A percentile compares a stretch with the other conserved stretches of the same genome.
phyloP scores from a whole-genome alignment of 2,329 filamentous ascomycete genomes.

The Calonectria hawksworthii region DNA sequence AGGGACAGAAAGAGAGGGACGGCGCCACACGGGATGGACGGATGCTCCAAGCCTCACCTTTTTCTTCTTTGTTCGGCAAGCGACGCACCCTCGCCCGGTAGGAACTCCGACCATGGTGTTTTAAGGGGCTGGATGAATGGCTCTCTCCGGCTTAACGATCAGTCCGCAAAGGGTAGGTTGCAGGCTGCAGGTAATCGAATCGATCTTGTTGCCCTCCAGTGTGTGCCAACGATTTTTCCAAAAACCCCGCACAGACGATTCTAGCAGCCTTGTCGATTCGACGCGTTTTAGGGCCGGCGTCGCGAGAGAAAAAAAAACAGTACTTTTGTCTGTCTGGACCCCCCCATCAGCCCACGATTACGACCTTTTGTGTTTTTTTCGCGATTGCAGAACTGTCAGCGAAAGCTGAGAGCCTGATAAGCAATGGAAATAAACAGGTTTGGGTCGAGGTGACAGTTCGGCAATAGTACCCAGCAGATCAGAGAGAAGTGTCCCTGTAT shows the following conservation, averaged over 20 bases:
- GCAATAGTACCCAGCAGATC: background rate
- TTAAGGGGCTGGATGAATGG: conserved; percentile 3
- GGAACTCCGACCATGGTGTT: background rate
- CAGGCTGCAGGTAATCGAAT: background rate
- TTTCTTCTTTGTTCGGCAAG: conserved; percentile 6
- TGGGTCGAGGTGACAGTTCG: background rate
- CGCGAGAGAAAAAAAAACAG: too few species aligned
- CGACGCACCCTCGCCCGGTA: background rate
- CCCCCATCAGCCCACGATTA: too few species aligned
- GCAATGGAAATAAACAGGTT: background rate
- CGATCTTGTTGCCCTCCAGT: too few species aligned
- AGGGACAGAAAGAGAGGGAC: too few species aligned
- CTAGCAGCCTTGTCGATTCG: too few species aligned
- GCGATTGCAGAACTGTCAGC: too few species aligned
- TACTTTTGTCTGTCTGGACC: too few species aligned
- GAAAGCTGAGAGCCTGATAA: too few species aligned
- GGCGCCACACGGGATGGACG: too few species aligned
- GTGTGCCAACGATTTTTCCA: background rate
- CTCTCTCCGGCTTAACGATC: background rate
- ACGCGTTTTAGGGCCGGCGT: too few species aligned
- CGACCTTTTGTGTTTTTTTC: too few species aligned
- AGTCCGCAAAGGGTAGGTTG: background rate
- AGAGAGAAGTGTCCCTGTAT: background rate
- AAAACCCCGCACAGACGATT: background rate
- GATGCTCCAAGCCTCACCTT: background rate